Evolutionary conservation across 148 eudicot species (phyloP).

Genomic region (Rhododendron kiyosumense): DNA sequence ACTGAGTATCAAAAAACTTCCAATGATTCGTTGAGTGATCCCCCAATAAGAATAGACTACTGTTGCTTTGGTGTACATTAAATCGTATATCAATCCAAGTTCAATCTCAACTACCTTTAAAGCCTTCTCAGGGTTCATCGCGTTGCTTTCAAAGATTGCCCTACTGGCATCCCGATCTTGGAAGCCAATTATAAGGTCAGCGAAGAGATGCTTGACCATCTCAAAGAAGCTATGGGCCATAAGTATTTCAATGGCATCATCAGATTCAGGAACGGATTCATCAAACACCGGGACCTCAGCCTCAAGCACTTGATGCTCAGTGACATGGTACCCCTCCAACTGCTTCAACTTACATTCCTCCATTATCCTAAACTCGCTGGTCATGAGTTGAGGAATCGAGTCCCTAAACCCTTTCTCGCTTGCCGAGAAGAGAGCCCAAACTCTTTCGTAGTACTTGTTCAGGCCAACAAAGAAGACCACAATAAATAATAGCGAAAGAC

Average conservation of each 20-base stretch:
- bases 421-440: constrained; percentile 11
- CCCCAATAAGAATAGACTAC: neutral
- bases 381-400: neutral
- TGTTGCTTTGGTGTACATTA: neutral
- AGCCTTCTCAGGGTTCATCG: neutral
- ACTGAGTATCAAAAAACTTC: no score
- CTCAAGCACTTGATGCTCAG: neutral
- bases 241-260: neutral
- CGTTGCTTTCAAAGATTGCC: neutral
- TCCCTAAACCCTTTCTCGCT: constrained; percentile 12
- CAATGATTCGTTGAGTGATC: no score
- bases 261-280: neutral
- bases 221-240: neutral
- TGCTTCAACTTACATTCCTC: neutral
- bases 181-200: neutral
- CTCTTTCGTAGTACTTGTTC: neutral
- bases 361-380: neutral
- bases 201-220: neutral
- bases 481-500: neutral
- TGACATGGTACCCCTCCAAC: constrained; percentile 8
- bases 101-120: neutral
- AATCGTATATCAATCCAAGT: neutral
- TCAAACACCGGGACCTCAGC: neutral
- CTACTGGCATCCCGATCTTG: neutral
- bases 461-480: constrained; percentile 8